Evolutionary conservation across 768 basidiomycete species (phyloP), one percentile per base, ranked within the genome.

Genomic region (Tremella fuciformis): DNA sequence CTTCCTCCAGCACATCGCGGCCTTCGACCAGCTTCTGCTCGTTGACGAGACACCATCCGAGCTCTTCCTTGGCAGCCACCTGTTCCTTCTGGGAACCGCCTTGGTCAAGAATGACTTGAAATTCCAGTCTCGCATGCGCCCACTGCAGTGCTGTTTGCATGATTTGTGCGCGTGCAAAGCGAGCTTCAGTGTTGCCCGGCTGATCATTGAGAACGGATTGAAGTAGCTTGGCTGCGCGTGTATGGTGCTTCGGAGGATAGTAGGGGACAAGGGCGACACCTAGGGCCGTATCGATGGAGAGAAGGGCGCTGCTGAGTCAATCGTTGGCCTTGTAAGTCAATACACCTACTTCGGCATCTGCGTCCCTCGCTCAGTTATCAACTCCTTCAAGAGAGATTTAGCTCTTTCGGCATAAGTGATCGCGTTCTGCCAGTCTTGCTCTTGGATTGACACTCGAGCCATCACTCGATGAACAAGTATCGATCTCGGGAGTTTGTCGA

Each of bases 221-320:
- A 19, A 97, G 80, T 9, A 96, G 81, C 16, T 82, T 79, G 22
- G 86, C 78, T 1, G 96, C 94, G 52, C 86, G 84, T 11, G 79
- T 65, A 71, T 98, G 94, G 66, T 97, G 87, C 67, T 92, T 92
- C 0, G 94, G 94, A 25, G 93, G 85, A 74, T 84, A 89, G 50
- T 88, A 81, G 69, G 96, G 87, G 2, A 91, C 88, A 15, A 96
- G 81, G 3, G 89, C 84, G 0, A 84, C 86, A 1, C 85, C 87
- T 13, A 94, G 81, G 3, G 81, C 80, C 11, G 85, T 81, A 58
- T 91, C 85, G 70, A 96, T 84, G 2, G 84, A 84, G 4, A 55
- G 47, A 24, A 56, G 63, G 3, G 58, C 63, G 8, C 71, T 73
- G 26, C 4, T 25, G 41, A 22, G 53, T 46, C 34, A 59, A 37